Percentiles rank a stretch among this genome's conserved stretches.
Conservation (phyloP, 2,329 filamentous ascomycete species). For the Penicillium sp. region DNA sequence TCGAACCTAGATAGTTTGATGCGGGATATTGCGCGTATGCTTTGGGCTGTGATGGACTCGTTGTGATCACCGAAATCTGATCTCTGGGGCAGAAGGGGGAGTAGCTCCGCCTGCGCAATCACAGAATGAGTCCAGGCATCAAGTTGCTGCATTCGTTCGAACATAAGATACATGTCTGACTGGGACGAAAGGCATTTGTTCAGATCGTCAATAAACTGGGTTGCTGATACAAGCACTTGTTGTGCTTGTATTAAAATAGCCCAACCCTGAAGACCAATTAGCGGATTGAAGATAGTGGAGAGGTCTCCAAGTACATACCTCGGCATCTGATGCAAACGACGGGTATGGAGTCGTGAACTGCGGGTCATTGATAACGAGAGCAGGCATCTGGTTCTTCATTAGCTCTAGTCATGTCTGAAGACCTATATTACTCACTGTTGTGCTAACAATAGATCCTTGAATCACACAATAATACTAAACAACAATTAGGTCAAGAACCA, state of each 20-base stretch:
- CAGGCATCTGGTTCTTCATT: conserved; percentile 33
- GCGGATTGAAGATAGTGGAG: neutral
- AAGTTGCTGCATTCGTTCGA: conserved; percentile 42
- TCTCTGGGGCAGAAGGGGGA: conserved; percentile 22
- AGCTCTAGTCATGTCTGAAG: neutral
- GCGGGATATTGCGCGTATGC: conserved; percentile 40
- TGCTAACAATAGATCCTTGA: conserved; percentile 46
- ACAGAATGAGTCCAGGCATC: conserved; percentile 39
- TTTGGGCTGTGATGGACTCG: conserved; percentile 38
- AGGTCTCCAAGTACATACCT: conserved; percentile 26
- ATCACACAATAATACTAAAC: conserved; percentile 43
- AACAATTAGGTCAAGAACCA: neutral
- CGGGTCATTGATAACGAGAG: conserved; percentile 43
- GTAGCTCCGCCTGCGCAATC: conserved; percentile 33
- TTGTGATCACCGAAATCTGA: conserved; percentile 25
- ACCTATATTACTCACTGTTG: conserved; percentile 32
- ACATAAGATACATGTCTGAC: conserved; percentile 36
- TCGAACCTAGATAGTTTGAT: conserved; percentile 44
- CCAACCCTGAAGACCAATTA: conserved; percentile 37
- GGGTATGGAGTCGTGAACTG: conserved; percentile 44
- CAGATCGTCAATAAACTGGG: conserved; percentile 41
- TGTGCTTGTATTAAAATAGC: conserved; percentile 42
- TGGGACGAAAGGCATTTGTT: conserved; percentile 37
- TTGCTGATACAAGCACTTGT: conserved; percentile 41
- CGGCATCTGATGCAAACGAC: conserved; percentile 38